These are phyloP conservation scores for Neopestalotiopsis rosae DNA, from an alignment of 2,329 filamentous ascomycete genomes.

Conservation along the genomic window DNA sequence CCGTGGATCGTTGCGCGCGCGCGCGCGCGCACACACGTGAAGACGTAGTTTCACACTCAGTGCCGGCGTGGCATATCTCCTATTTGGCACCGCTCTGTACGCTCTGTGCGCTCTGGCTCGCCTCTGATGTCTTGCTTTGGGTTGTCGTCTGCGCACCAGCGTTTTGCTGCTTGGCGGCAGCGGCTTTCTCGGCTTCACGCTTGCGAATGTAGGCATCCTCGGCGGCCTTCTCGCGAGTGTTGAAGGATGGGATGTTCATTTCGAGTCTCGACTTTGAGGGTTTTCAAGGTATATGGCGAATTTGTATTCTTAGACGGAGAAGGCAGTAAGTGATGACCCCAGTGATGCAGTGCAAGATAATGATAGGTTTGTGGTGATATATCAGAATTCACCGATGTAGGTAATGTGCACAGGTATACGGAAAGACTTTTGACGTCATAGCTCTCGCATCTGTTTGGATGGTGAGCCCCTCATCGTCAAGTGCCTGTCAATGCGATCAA, in stretches of 20 bases:
- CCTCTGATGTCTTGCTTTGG: background rate
- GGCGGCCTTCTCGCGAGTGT: slow-evolving; percentile 12
- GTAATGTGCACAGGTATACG: background rate
- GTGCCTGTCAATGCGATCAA: too few species aligned
- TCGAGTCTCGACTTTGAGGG: background rate
- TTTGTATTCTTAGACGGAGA: background rate
- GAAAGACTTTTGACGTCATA: background rate
- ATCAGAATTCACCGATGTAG: background rate
- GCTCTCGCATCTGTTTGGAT: background rate
- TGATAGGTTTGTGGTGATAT: background rate
- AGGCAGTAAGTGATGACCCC: background rate
- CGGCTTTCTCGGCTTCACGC: slow-evolving; percentile 17
- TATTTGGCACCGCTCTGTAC: background rate
- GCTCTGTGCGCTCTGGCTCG: background rate
- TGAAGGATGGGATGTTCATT: slow-evolving; percentile 18
- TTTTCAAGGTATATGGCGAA: too few species aligned
- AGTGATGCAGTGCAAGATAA: too few species aligned
- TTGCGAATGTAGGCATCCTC: slow-evolving; percentile 17
- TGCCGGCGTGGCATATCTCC: background rate
- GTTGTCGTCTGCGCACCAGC: slow-evolving; percentile 5
- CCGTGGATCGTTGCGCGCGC: background rate
- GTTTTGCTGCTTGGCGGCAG: slow-evolving; percentile 15
- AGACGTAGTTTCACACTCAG: background rate
- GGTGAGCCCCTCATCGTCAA: too few species aligned
- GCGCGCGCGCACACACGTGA: background rate